A percentile compares a stretch with the other conserved stretches of the same genome.
Evolutionary conservation across 1,284 basidiomycete species (phyloP).

Genomic region (Polyporus tsugae): DNA sequence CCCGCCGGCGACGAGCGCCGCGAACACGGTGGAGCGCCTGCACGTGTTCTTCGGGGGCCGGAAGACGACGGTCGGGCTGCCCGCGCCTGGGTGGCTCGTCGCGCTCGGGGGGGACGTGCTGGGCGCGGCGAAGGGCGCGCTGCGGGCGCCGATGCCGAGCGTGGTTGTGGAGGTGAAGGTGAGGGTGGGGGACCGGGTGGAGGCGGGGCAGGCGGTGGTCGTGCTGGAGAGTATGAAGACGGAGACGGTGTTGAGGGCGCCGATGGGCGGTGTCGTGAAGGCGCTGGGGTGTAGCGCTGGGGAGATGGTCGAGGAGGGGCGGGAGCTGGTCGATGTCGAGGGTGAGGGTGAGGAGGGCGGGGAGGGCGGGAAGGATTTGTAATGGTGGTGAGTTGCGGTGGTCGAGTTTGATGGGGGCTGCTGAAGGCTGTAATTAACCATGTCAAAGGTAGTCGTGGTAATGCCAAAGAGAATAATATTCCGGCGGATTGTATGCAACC

Average conservation of each 20-base stretch:
- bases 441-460: too few species aligned
- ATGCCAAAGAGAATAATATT: too few species aligned
- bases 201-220: conserved; percentile 81
- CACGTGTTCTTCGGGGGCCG: conserved; percentile 71
- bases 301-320: conserved; percentile 90
- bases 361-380: background rate
- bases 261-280: conserved; percentile 71
- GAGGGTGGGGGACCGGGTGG: conserved; percentile 77
- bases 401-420: background rate
- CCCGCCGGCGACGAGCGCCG: conserved; percentile 59
- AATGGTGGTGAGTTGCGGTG: background rate
- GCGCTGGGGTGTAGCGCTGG: conserved; percentile 81
- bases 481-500: too few species aligned
- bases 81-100: conserved; percentile 72
- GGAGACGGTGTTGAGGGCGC: conserved; percentile 85
- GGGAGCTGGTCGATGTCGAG: conserved; percentile 77
- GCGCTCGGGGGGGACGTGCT: conserved; percentile 66
- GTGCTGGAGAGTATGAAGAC: conserved; percentile 98
- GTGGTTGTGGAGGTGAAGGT: conserved; percentile 89
- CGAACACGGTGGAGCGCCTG: conserved; percentile 69
- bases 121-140: conserved; percentile 54
- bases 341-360: background rate
- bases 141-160: conserved; percentile 89
- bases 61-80: conserved; percentile 67
- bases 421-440: background rate